Base-by-base conservation (phyloP, 495 filamentous ascomycete species). In the Penicillium pulvis region DNA sequence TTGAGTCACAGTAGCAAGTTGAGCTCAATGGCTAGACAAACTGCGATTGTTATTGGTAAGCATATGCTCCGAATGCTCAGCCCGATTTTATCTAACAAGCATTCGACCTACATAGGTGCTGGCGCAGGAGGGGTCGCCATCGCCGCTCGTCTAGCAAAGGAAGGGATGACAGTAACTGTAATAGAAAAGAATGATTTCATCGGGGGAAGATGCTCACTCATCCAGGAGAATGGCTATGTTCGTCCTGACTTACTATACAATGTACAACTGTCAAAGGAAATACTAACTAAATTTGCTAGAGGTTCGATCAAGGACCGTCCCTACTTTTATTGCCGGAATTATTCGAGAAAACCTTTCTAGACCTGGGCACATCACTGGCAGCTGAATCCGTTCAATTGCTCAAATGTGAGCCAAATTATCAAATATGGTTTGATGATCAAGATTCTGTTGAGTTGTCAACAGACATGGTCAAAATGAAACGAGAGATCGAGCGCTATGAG, bases 241-340 rank as follows among this genome's bases (percentile, higher is more conserved):
- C 6, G 48, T 28, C 23, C 26, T 1, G n/a, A 44, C 41, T 12
- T 16, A 1, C 14, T 23, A 1, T 23, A 23, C 20, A 2, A 1
- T 23, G 20, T 23, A 23, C 20, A 23, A 23, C 20, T 2, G 1
- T 23, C 20, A 1, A 23, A 23, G 20, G 20, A 39, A 9, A 39
- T 39, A 39, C 35, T 39, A 16, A 39, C 3, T 8, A 1, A 23
- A 23, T 1, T 2, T 23, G 2, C 2, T 23, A 85, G 79, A 81
- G 87, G 19, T 89, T 89, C 73, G 87, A 90, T 65, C 86, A 88
- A 76, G 87, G 87, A 0, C 87, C 87, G 0, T 89, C 86, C 0
- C 78, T 90, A 5, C 79, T 90, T 2, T 72, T 90, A 4, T 84
- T 90, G 30, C 87, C 87, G 4, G 78, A 77, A 47, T 73, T 89